Conservation (phyloP, 2,329 filamentous ascomycete species). For the Alternaria brassicicola region DNA sequence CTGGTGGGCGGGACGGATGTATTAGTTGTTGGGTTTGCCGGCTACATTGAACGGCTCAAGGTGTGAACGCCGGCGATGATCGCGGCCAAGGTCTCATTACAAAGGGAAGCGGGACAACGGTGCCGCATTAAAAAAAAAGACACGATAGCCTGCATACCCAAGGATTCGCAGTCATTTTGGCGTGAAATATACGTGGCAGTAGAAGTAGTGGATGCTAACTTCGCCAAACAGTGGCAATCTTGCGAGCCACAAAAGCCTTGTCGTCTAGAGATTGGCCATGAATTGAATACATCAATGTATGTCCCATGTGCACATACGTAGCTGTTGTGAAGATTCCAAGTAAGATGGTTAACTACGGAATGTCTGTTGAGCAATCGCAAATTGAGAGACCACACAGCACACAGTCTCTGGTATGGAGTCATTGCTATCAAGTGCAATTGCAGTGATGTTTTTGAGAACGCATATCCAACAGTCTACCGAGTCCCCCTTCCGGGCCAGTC, state of each 20-base stretch:
- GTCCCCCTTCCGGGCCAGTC: neutral
- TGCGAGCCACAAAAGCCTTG: neutral
- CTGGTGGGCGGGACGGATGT: neutral
- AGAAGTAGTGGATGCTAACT: neutral
- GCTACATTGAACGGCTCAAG: neutral
- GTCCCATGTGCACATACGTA: neutral
- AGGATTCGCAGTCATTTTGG: neutral
- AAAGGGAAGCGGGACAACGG: neutral
- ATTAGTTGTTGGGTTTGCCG: neutral
- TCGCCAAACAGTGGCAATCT: neutral
- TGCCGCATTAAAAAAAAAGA: neutral
- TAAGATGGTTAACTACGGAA: too few species aligned
- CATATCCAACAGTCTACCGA: neutral
- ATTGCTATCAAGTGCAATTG: neutral
- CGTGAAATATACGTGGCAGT: neutral
- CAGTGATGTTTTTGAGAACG: neutral
- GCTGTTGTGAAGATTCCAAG: neutral
- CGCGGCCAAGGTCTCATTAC: neutral
- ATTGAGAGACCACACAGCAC: neutral
- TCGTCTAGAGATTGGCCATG: neutral
- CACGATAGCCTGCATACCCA: neutral
- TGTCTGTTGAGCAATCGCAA: neutral
- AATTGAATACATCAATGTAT: neutral
- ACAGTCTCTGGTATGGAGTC: neutral
- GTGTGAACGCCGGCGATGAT: neutral